Percentiles rank a stretch among this genome's conserved stretches.
phyloP scores from a whole-genome alignment of 2,329 filamentous ascomycete species.

The Hymenoscyphus albidus region DNA sequence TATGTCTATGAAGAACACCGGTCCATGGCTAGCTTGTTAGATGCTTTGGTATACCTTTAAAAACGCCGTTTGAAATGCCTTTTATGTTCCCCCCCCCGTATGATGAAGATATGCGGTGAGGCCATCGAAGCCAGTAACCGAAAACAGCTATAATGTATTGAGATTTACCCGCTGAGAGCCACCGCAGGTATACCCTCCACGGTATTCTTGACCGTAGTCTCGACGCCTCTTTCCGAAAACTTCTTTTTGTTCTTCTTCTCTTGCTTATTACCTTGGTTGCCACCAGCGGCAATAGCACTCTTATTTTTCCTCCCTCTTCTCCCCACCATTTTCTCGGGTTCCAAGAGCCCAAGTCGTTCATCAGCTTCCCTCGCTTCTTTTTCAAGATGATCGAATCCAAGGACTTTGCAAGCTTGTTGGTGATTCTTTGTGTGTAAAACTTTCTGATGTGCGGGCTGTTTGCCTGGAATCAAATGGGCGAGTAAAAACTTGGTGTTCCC shows the following conservation, averaged over 20 bases:
- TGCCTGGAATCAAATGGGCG: constrained; percentile 80
- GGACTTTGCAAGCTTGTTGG: constrained; percentile 57
- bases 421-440: constrained; percentile 70
- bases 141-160: neutral
- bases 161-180: constrained; percentile 8
- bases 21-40: constrained; percentile 1
- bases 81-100: neutral
- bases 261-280: constrained; percentile 42
- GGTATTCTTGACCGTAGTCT: constrained; percentile 11
- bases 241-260: constrained; percentile 22
- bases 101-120: neutral
- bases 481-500: constrained; percentile 93
- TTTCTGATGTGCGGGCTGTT: constrained; percentile 57
- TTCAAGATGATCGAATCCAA: constrained; percentile 62
- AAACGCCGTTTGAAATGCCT: neutral
- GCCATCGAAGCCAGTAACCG: no score
- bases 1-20: constrained; percentile 1
- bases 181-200: neutral
- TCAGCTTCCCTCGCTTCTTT: constrained; percentile 65
- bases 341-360: constrained; percentile 28
- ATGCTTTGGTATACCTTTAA: neutral
- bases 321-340: constrained; percentile 20
- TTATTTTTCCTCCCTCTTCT: constrained; percentile 28
- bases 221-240: constrained; percentile 23
- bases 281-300: constrained; percentile 46